Base-by-base conservation (phyloP, 2,329 filamentous ascomycete genomes). In the Metarhizium anisopliae region DNA sequence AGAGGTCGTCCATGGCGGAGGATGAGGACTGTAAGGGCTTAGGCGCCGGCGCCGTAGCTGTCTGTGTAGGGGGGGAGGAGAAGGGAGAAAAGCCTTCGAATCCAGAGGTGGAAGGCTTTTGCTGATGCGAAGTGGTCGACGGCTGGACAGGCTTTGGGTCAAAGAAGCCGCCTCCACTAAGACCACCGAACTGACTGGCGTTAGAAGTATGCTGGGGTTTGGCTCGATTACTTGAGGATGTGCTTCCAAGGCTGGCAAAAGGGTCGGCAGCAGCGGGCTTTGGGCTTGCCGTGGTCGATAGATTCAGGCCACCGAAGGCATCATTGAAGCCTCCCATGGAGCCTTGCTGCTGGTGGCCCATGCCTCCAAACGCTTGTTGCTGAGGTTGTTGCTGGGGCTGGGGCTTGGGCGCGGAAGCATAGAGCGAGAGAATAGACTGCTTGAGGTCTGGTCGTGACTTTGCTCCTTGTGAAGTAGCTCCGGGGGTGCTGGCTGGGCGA, bases 401-500 rank as follows among this genome's bases (percentile, higher is more conserved):
- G n/a, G 89, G 84, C 66, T 90, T 88, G 1, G 91, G 88, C 5
- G 84, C 83, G 7, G 90, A 88, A 11, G 92, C 90, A 68, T 99
- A 99, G 16, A 99, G 80, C 7, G 94, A 99, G 51, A 99, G 75
- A 58, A 99, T 99, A 2, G 93, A 97, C 71, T 96, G 93, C 73
- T 99, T 99, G 58, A 99, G 77, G 68, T 99, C 94, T 2, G 93
- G 92, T 59, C 94, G 81, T 50, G 91, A 95, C 63, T 89, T 85
- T 13, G 80, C 79, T 18, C 77, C 77, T 3, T 79, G 69, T 5
- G 80, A 78, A 50, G 81, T 74, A 13, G 85, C 81, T 18, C 86
- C 84, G 4, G 86, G 82, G 20, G 90, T 90, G 72, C 90, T 96
- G 6, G 89, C 83, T n/a, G 92, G 89, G 54, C 91, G 82, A 54